Base-by-base conservation (phyloP, 805 yeast species). In the Candida nanaspora region DNA sequence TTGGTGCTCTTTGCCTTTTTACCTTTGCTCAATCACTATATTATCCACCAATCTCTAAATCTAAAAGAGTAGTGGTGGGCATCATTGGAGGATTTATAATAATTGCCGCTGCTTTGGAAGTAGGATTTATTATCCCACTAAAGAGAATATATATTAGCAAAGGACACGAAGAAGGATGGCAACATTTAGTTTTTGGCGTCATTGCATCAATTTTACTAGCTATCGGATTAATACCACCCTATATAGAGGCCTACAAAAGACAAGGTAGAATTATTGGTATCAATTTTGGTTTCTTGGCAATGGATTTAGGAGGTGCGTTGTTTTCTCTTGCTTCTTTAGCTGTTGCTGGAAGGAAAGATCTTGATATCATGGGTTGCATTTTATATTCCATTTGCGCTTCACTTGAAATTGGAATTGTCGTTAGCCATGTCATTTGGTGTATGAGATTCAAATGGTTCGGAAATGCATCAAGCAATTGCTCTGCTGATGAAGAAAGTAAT, bases 341-440 rank as follows among this genome's bases (percentile, higher is more conserved):
- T 3, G 75, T 40, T 13, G 18, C 23, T 13, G 58, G 65, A 7
- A 63, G 66, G 6, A 71, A 69, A 1, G 68, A 69, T 29, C 53
- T 84, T 55, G 96, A 89, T 57, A 59, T 77, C n/a, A 70, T 91
- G 75, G 93, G 96, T 34, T 72, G 85, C 46, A 69, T 84, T 0
- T 68, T 89, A 29, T 89, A 89, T 56, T 69, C 77, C 10, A 69
- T 87, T 16, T 88, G 89, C 28, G 77, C 88, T 3, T 76, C 61
- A 1, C 55, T 88, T 57, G 97, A 89, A 53, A 40, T 81, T 2
- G 97, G 96, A 0, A 84, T 89, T 13, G 76, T 84, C 50, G 25
- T 65, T 0, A 76, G 86, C 38, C 96, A 87, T 41, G 49, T 71
- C 8, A 63, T 83, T 13, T 88, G 96, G 96, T 65, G 69, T 51